Conservation (phyloP, 139 green algal species). For the Chlamydomonas eustigma region DNA sequence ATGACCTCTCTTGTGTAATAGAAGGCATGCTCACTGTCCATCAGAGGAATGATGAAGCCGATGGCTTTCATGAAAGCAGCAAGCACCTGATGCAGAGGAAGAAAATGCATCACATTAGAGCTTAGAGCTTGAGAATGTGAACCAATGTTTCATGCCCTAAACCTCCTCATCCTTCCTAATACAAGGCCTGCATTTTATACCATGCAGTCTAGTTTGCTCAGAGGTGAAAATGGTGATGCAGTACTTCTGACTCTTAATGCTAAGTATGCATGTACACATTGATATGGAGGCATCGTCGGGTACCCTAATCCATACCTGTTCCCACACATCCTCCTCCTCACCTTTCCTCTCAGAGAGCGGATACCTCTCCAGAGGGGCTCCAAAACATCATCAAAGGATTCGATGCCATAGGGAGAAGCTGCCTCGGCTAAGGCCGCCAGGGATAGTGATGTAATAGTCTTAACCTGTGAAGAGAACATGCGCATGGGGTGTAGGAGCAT, state of each 20-base stretch:
- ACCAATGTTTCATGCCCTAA: too few species aligned
- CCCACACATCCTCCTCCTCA: too few species aligned
- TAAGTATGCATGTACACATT: too few species aligned
- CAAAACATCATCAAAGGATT: constrained; percentile 97
- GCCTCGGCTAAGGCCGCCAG: constrained; percentile 94
- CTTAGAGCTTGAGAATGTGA: too few species aligned
- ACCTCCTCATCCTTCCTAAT: too few species aligned
- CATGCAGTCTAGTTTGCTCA: too few species aligned
- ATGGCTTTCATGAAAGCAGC: constrained; percentile 91
- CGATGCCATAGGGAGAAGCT: constrained; percentile 93
- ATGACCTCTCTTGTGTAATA: constrained; percentile 99
- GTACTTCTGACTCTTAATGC: too few species aligned
- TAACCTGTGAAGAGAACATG: constrained; percentile 56
- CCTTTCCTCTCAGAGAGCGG: constrained; percentile 86
- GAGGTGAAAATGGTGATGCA: too few species aligned
- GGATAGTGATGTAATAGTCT: constrained; percentile 94
- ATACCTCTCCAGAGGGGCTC: constrained; percentile 98
- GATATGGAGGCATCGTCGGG: too few species aligned
- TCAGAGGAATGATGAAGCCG: constrained; percentile 97
- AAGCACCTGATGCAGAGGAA: constrained; percentile 51
- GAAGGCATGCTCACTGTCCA: constrained; percentile 96
- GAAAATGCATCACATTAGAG: background rate
- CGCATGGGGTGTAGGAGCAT: background rate
- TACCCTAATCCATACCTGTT: too few species aligned
- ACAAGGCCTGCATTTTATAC: too few species aligned